Conservation (phyloP, 2,329 filamentous ascomycete genomes). For the Hymenotorrendiella dingleyae region DNA sequence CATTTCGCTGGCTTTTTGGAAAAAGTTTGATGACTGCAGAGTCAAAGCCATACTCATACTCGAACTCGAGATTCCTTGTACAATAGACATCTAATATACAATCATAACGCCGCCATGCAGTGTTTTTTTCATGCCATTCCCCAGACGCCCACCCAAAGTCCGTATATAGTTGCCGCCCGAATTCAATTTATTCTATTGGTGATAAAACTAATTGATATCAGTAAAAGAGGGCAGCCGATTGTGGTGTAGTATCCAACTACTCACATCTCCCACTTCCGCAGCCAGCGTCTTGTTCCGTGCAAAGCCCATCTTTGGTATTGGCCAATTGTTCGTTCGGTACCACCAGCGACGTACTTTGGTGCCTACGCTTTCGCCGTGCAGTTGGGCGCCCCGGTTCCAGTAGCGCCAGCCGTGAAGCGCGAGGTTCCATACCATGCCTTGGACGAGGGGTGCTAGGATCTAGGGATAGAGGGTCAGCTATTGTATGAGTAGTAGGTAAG, state of each 20-base stretch:
- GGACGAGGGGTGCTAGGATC: conserved; percentile 79
- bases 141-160: too few species aligned
- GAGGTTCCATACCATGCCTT: conserved; percentile 86
- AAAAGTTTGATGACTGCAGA: too few species aligned
- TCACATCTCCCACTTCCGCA: conserved; percentile 37
- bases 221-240: conserved; percentile 17
- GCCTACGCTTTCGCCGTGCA: conserved; percentile 72
- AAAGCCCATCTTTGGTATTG: conserved; percentile 46
- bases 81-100: too few species aligned
- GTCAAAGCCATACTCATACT: too few species aligned
- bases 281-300: conserved; percentile 29
- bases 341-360: conserved; percentile 83
- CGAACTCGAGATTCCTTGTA: too few species aligned
- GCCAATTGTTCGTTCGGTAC: conserved; percentile 93
- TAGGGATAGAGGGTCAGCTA: conserved; percentile 34
- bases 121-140: too few species aligned
- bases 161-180: too few species aligned
- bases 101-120: too few species aligned
- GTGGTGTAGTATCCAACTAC: conserved; percentile 20
- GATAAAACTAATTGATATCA: conserved; percentile 27
- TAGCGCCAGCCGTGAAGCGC: conserved; percentile 80
- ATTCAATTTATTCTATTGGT: too few species aligned
- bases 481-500: background rate
- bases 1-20: too few species aligned
- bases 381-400: conserved; percentile 75